These are phyloP conservation scores for Aspergillus cristatus DNA, from an alignment of 495 filamentous ascomycete species.

Conservation along the genomic window DNA sequence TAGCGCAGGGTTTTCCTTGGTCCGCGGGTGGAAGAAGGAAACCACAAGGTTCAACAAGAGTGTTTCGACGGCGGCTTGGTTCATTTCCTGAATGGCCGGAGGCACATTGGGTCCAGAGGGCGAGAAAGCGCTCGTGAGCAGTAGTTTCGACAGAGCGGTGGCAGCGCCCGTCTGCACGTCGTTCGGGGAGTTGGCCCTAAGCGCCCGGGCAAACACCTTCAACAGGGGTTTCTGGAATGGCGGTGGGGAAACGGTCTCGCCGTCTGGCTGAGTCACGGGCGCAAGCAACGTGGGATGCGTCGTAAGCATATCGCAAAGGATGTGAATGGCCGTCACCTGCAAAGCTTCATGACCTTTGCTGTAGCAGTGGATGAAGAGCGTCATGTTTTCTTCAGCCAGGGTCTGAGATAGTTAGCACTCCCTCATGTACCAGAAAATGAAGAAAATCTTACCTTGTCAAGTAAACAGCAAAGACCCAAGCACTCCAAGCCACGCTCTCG, in stretches of 20 bases:
- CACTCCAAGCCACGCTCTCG: slow-evolving; percentile 83
- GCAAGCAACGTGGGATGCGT: slow-evolving; percentile 72
- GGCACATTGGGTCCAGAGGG: slow-evolving; percentile 36
- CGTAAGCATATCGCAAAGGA: slow-evolving; percentile 87
- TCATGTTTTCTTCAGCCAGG: slow-evolving; percentile 86
- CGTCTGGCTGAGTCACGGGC: slow-evolving; percentile 29
- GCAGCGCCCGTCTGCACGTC: slow-evolving; percentile 77
- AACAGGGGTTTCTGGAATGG: slow-evolving; percentile 51
- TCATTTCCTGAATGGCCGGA: slow-evolving; percentile 38
- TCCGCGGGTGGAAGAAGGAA: slow-evolving; percentile 85
- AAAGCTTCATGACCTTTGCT: slow-evolving; percentile 82
- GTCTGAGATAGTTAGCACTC: slow-evolving; percentile 34
- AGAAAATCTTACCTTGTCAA: slow-evolving; percentile 61
- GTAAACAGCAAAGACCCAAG: slow-evolving; percentile 80
- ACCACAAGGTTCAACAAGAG: slow-evolving; percentile 75
- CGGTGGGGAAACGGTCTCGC: slow-evolving; percentile 31
- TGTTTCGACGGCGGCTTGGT: slow-evolving; percentile 42
- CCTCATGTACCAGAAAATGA: neutral
- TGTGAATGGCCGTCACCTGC: slow-evolving; percentile 82
- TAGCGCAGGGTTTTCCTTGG: slow-evolving; percentile 72
- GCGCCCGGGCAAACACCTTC: slow-evolving; percentile 68
- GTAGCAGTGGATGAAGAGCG: slow-evolving; percentile 92
- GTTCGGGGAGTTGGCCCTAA: slow-evolving; percentile 57
- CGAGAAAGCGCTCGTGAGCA: slow-evolving; percentile 53
- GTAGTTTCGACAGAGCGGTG: slow-evolving; percentile 72